Percentiles rank a stretch among this genome's conserved stretches.
Conservation (phyloP, 225 moss, liverwort and hornwort species). For the Polytrichum formosum region DNA sequence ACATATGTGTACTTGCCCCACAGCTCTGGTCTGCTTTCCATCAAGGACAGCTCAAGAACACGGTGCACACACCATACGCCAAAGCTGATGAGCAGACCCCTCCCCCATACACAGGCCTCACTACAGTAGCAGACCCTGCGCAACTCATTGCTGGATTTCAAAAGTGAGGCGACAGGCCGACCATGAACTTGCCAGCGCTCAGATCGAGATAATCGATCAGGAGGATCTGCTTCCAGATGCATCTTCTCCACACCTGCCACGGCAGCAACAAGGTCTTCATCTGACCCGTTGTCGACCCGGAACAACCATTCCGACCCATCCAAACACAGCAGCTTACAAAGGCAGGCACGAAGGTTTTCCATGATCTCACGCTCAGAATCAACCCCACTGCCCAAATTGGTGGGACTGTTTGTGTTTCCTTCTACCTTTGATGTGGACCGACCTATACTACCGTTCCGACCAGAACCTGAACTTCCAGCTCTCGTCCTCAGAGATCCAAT, state of each 20-base stretch:
- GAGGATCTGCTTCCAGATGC: conserved; percentile 35
- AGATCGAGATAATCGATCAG: conserved; percentile 27
- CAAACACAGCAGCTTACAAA: conserved; percentile 61
- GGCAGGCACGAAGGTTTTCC: conserved; percentile 45
- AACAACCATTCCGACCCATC: conserved; percentile 89
- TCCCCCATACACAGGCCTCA: conserved; percentile 71
- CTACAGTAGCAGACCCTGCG: conserved; percentile 47
- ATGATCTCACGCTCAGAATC: conserved; percentile 55
- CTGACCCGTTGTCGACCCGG: conserved; percentile 64
- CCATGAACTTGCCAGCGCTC: conserved; percentile 40
- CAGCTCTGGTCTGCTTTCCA: conserved; percentile 93
- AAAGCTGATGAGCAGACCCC: conserved; percentile 71
- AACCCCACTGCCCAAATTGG: conserved; percentile 16
- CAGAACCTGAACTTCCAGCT: conserved; percentile 10
- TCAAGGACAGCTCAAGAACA: conserved; percentile 72
- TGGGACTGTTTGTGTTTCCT: conserved; percentile 14
- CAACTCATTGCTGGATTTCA: conserved; percentile 28
- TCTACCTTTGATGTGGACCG: conserved; percentile 17
- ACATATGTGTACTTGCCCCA: conserved; percentile 97
- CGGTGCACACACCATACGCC: conserved; percentile 96
- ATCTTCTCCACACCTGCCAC: conserved; percentile 44
- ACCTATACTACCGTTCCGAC: conserved; percentile 11
- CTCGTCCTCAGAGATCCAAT: conserved; percentile 27
- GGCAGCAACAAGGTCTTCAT: conserved; percentile 75
- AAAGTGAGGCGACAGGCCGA: conserved; percentile 26